These are phyloP conservation scores for Xylaria hypoxylon DNA, from an alignment of 2,329 filamentous ascomycete species.

Conservation along the genomic window DNA sequence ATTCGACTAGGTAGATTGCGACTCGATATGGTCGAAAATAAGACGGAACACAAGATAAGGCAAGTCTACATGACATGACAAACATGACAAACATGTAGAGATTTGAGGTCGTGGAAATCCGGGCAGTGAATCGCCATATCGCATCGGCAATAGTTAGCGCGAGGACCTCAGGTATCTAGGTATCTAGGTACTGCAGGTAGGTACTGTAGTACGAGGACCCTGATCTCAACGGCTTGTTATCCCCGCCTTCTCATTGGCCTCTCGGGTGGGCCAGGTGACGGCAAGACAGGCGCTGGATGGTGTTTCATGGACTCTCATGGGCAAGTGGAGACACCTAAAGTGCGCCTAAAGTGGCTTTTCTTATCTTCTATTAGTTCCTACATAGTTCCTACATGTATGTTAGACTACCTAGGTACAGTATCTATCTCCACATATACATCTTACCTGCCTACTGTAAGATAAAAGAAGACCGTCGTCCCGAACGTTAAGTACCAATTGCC, in stretches of 20 bases:
- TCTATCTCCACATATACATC: conserved; percentile 8
- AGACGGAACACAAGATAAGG: conserved; percentile 34
- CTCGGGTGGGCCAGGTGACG: neutral
- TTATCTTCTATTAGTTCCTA: too few relatives aligned
- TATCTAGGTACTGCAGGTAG: too few relatives aligned
- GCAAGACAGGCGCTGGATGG: too few relatives aligned
- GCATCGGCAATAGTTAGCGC: conserved; percentile 33
- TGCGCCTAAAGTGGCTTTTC: conserved; percentile 1
- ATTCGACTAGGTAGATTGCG: conserved; percentile 9
- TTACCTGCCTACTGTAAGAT: neutral
- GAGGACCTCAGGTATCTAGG: conserved; percentile 14
- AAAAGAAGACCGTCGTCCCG: too few relatives aligned
- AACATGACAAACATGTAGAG: neutral
- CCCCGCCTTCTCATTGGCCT: conserved; percentile 27
- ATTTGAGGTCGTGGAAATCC: conserved; percentile 18
- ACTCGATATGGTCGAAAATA: conserved; percentile 24
- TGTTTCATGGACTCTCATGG: too few relatives aligned
- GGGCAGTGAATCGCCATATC: conserved; percentile 16
- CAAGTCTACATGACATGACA: conserved; percentile 21
- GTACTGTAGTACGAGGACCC: conserved; percentile 19
- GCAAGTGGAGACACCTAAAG: too few relatives aligned
- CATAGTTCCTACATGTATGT: too few relatives aligned
- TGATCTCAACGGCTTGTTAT: conserved; percentile 26
- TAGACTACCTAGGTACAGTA: too few relatives aligned
- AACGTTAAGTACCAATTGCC: too few relatives aligned